A percentile compares a stretch with the other conserved stretches of the same genome.
phyloP scores from a whole-genome alignment of 2,329 filamentous ascomycete species.

The Sporothrix curviconia region DNA sequence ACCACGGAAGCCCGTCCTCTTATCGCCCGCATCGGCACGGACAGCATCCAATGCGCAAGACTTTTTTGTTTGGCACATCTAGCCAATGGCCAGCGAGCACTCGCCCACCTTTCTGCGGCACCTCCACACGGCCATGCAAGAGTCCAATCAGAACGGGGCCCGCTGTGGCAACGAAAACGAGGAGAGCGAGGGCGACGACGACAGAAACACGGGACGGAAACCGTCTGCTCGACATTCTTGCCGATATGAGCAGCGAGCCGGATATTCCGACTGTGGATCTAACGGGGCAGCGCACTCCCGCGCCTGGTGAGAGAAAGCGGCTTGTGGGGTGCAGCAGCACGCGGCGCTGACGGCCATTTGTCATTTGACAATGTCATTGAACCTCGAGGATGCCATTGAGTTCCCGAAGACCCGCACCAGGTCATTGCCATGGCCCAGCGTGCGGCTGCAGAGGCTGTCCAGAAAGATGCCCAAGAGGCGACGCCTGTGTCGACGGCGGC shows the following conservation, averaged over 20 bases:
- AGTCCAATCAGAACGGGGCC: constrained; percentile 53
- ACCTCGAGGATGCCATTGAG: constrained; percentile 44
- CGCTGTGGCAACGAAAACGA: constrained; percentile 20
- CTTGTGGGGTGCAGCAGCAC: constrained; percentile 67
- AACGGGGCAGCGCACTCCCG: background rate
- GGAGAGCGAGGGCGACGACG: constrained; percentile 21
- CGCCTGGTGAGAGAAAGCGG: constrained; percentile 24
- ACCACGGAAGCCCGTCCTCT: constrained; percentile 44
- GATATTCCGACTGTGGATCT: constrained; percentile 9
- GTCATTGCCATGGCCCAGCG: constrained; percentile 19
- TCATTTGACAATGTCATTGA: constrained; percentile 56
- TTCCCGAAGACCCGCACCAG: constrained; percentile 21
- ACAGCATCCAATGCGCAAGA: constrained; percentile 62
- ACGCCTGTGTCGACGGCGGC: background rate
- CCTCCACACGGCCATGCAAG: constrained; percentile 54
- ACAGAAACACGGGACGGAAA: constrained; percentile 1
- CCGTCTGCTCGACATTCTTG: background rate
- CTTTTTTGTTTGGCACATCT: constrained; percentile 77
- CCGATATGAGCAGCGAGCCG: background rate
- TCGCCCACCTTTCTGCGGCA: constrained; percentile 60
- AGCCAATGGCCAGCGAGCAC: constrained; percentile 72
- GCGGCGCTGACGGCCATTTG: constrained; percentile 58
- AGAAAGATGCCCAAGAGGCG: background rate
- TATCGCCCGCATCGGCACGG: constrained; percentile 63
- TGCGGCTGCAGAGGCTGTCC: constrained; percentile 15